Evolutionary conservation across 768 basidiomycete genomes (phyloP).

Genomic region (Termitomyces eurrhizus): DNA sequence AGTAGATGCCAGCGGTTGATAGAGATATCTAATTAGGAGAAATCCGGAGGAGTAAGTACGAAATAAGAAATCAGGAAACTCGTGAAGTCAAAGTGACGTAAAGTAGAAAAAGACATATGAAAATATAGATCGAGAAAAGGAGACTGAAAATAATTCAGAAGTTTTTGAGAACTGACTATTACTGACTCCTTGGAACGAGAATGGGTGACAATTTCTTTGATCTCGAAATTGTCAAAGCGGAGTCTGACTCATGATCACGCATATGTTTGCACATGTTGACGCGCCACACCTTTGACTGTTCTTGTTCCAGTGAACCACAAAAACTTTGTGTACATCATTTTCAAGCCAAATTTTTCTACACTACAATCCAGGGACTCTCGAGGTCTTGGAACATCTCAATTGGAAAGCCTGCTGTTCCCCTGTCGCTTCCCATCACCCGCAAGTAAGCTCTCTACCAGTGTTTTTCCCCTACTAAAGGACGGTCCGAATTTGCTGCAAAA

Average conservation of each 20-base stretch:
- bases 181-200: too few species aligned
- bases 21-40: too few species aligned
- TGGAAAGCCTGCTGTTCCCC: neutral
- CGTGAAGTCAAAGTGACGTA: too few species aligned
- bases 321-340: neutral
- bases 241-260: neutral
- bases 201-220: neutral
- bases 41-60: too few species aligned
- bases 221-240: neutral
- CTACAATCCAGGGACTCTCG: neutral
- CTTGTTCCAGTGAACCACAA: neutral
- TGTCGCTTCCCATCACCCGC: neutral
- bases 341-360: neutral
- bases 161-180: too few species aligned
- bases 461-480: neutral
- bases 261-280: neutral
- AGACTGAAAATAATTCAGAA: too few species aligned
- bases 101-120: too few species aligned
- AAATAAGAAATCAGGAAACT: too few species aligned
- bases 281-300: neutral
- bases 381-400: neutral
- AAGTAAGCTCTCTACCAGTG: neutral
- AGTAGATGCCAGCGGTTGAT: too few species aligned
- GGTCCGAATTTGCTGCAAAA: neutral
- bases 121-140: too few species aligned